Percentiles rank a stretch among this genome's conserved stretches.
phyloP scores from a whole-genome alignment of 768 basidiomycete genomes.

The Auriculariales sp. region DNA sequence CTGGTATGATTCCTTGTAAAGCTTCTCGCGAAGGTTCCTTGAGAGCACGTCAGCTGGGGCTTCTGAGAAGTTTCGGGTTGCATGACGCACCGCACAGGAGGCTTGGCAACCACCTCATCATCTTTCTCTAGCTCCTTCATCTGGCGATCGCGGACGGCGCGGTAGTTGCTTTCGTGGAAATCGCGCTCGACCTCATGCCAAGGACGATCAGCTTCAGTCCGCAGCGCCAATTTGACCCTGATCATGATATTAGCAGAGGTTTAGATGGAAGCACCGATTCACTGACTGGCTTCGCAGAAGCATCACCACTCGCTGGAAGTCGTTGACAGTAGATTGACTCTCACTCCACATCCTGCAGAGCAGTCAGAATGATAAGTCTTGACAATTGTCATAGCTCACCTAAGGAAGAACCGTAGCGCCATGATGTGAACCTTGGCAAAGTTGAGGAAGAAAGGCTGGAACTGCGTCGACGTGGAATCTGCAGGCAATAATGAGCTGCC shows the following conservation, averaged over 20 bases:
- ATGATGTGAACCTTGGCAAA: constrained; percentile 68
- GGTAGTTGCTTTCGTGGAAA: constrained; percentile 71
- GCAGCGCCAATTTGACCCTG: constrained; percentile 66
- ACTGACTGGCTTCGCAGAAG: constrained; percentile 77
- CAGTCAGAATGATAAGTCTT: neutral
- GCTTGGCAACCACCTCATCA: constrained; percentile 75
- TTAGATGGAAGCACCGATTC: neutral
- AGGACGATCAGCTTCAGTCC: constrained; percentile 53
- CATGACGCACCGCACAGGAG: constrained; percentile 60
- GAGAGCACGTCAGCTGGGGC: neutral
- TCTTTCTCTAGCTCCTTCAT: constrained; percentile 83
- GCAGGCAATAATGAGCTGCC: neutral
- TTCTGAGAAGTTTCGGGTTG: neutral
- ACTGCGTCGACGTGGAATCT: constrained; percentile 71
- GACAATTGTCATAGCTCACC: constrained; percentile 14
- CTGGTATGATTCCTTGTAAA: constrained; percentile 82
- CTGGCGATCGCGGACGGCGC: constrained; percentile 72
- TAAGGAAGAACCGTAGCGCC: constrained; percentile 76
- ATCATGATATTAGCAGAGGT: constrained; percentile 4
- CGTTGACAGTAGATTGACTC: constrained; percentile 58
- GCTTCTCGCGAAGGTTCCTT: constrained; percentile 70
- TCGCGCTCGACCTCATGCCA: constrained; percentile 80
- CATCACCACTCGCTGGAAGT: constrained; percentile 66
- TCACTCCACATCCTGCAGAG: constrained; percentile 68
- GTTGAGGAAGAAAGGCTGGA: constrained; percentile 79